Percentiles rank a stretch among this genome's conserved stretches.
These are phyloP conservation scores for Porphyrellus sp. DNA, from an alignment of 1,284 basidiomycete genomes.

Conservation along the genomic window DNA sequence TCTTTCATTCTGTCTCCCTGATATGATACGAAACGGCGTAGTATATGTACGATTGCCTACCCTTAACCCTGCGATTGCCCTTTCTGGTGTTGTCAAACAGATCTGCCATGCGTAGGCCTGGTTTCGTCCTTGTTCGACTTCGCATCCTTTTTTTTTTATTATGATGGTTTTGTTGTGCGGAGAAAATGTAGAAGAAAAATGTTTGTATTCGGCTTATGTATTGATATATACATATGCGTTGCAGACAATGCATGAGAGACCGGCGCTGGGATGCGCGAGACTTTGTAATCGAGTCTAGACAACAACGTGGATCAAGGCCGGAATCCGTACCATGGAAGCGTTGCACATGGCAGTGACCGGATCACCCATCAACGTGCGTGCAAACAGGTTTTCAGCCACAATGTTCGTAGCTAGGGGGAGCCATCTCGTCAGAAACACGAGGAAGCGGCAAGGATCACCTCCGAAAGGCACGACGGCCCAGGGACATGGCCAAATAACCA, in stretches of 20 bases:
- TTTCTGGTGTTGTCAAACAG: constrained; percentile 10
- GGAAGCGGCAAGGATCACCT: background rate
- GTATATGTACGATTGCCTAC: constrained; percentile 32
- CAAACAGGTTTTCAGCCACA: constrained; percentile 37
- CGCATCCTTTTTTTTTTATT: background rate
- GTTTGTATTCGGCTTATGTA: constrained; percentile 30
- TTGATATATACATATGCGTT: constrained; percentile 27
- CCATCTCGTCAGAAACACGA: background rate
- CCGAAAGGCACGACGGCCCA: background rate
- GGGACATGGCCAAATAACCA: too few species aligned
- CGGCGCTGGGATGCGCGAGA: constrained; percentile 27
- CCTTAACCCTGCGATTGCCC: constrained; percentile 1
- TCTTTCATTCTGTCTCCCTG: constrained; percentile 8
- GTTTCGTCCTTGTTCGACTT: constrained; percentile 5
- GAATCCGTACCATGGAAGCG: constrained; percentile 41
- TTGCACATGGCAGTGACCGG: constrained; percentile 55
- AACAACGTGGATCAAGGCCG: background rate
- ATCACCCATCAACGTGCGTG: constrained; percentile 43
- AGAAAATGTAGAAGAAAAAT: constrained; percentile 25
- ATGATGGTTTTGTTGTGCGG: constrained; percentile 3
- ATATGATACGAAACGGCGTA: constrained; percentile 33
- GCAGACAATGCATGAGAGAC: constrained; percentile 16
- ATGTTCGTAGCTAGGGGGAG: constrained; percentile 41
- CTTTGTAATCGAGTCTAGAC: background rate
- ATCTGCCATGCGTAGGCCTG: background rate